phyloP scores from a whole-genome alignment of 169 alveolate genomes.

The Plasmodium sp. region DNA sequence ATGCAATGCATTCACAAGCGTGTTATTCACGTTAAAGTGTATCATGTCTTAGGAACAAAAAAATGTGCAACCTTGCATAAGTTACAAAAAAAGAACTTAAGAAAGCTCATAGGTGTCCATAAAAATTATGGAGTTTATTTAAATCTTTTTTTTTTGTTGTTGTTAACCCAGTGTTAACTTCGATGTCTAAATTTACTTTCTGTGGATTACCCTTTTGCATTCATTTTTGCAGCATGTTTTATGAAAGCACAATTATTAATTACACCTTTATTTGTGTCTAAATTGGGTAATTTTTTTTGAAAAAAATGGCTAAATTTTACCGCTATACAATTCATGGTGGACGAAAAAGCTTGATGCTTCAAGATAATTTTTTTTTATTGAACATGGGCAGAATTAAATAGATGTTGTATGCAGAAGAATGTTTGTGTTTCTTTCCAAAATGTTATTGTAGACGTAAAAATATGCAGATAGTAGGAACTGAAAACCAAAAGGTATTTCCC shows the following conservation, averaged over 20 bases:
- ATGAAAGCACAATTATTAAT: not conserved
- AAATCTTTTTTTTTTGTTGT: not conserved
- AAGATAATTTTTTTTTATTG: not conserved
- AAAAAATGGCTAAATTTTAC: not conserved
- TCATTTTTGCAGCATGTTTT: not conserved
- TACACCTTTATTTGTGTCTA: not conserved
- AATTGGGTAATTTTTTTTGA: not conserved
- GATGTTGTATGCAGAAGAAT: not conserved
- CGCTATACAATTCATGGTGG: not conserved
- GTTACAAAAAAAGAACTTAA: not conserved
- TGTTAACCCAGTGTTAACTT: not conserved
- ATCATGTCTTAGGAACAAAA: not conserved
- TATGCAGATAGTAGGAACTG: not conserved
- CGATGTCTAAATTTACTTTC: not conserved
- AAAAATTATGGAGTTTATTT: not conserved
- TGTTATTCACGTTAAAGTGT: not conserved
- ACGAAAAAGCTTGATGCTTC: not conserved
- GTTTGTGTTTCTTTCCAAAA: not conserved
- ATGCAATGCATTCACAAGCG: not conserved
- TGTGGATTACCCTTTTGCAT: not conserved
- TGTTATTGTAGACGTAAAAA: not conserved
- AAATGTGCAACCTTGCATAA: not conserved
- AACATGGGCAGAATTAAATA: not conserved
- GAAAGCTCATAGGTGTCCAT: not conserved
- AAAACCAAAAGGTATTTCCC: constrained; percentile 3